phyloP scores from a whole-genome alignment of 2,329 filamentous ascomycete species.

The Nothophoma quercina region DNA sequence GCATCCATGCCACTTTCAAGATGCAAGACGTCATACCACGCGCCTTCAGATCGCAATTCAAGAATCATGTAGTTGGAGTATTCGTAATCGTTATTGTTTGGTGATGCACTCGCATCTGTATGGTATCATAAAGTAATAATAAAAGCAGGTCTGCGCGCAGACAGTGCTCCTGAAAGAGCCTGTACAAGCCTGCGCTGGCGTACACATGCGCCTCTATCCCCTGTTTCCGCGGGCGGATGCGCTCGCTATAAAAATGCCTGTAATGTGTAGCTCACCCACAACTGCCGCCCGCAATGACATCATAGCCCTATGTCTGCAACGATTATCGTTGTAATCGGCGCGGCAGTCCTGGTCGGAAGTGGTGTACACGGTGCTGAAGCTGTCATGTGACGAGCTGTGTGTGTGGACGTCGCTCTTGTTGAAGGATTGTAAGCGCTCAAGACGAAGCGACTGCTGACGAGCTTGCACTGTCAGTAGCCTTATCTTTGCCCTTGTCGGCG shows the following conservation, averaged over 20 bases:
- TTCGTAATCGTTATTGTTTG: conserved; percentile 14
- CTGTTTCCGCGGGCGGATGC: conserved; percentile 11
- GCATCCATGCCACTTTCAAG: background rate
- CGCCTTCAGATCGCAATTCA: background rate
- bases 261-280: conserved; percentile 10
- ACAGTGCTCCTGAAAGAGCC: conserved; percentile 6
- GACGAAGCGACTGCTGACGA: conserved; percentile 30
- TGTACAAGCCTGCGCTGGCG: conserved; percentile 31
- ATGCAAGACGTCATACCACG: conserved; percentile 14
- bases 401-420: background rate
- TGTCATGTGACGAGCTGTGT: conserved; percentile 5
- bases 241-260: conserved; percentile 15
- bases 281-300: conserved; percentile 12
- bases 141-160: conserved; percentile 14
- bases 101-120: conserved; percentile 31
- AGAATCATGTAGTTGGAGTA: background rate
- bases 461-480: conserved; percentile 28
- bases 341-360: conserved; percentile 30
- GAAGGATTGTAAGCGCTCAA: conserved; percentile 11
- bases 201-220: conserved; percentile 21
- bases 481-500: conserved; percentile 41
- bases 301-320: background rate
- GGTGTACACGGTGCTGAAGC: background rate
- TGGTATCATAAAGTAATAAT: conserved; percentile 42
- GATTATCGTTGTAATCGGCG: conserved; percentile 12